phyloP scores from a whole-genome alignment of 768 basidiomycete genomes.

The Phallus indusiatus region DNA sequence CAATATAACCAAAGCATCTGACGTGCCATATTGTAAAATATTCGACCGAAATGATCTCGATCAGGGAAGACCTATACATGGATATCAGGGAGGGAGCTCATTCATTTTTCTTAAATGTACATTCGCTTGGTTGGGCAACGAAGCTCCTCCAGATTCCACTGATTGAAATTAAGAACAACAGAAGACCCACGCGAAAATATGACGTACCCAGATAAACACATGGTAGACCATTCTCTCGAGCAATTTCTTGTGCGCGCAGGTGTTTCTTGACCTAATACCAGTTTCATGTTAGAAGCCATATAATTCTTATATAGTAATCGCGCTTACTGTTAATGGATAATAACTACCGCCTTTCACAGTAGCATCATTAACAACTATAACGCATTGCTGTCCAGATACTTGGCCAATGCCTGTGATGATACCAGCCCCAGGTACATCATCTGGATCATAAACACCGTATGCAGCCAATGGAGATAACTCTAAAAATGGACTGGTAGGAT shows the following conservation, averaged over 20 bases:
- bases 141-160: constrained; percentile 95
- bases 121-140: constrained; percentile 86
- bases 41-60: constrained; percentile 90
- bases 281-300: neutral
- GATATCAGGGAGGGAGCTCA: neutral
- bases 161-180: constrained; percentile 4
- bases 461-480: constrained; percentile 83
- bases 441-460: constrained; percentile 71
- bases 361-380: constrained; percentile 89
- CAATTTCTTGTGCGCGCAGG: constrained; percentile 87
- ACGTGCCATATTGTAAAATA: constrained; percentile 92
- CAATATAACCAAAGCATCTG: constrained; percentile 3
- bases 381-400: constrained; percentile 73
- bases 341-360: constrained; percentile 92
- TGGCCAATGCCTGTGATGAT: constrained; percentile 81
- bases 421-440: constrained; percentile 78
- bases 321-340: constrained; percentile 68
- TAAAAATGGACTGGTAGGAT: constrained; percentile 82
- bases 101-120: constrained; percentile 23
- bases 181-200: constrained; percentile 6
- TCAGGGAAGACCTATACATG: constrained; percentile 73
- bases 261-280: constrained; percentile 79
- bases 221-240: constrained; percentile 80
- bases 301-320: neutral
- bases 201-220: constrained; percentile 83